Evolutionary conservation across 108 stramenopile species (phyloP), one percentile per base, ranked within the genome.

Genomic region (Nannochloropsis oceanica): DNA sequence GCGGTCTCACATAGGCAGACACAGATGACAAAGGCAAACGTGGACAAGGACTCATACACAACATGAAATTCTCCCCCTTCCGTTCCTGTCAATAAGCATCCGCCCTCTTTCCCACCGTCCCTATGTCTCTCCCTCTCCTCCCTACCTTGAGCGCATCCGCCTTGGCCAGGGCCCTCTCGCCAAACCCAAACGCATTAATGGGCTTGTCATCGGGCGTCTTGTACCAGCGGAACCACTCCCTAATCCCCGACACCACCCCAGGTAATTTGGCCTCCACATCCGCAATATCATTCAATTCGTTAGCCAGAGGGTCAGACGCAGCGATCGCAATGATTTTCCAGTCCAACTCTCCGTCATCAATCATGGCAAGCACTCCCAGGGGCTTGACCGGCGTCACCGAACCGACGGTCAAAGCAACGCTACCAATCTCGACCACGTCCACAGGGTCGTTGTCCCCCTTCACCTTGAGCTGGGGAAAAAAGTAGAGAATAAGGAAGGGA

Each of bases 211-310:
- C 97, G 24, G 99, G 97, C 26, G 97, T 98, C 94, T 99, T 99
- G 94, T 99, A 99, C 97, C 97, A 98, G 83, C 96, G 94, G 95
- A 99, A 98, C 98, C 98, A 99, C 90, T 97, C 97, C 46, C 97
- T 92, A 84, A 96, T 95, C 80, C 98, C 98, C 43, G 93, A 95
- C 91, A 96, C 93, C 86, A 96, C 91, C 42, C 91, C 91, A 5
- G 91, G 91, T 34, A 84, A 86, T 24, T 90, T 86, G 80, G 94
- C 91, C 80, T 94, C 95, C 12, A 99, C 96, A 93, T 99, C 99
- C 44, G 91, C 92, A 83, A 99, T 95, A 84, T 96, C 97, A 89
- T 97, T 95, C 91, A 99, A 95, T 88, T 97, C 91, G 27, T 89
- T 84, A 81, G 98, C 98, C 85, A 99, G 91, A 27, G 97, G 96